Conservation (phyloP, 2,329 filamentous ascomycete species). For the Ascochyta rabiei region DNA sequence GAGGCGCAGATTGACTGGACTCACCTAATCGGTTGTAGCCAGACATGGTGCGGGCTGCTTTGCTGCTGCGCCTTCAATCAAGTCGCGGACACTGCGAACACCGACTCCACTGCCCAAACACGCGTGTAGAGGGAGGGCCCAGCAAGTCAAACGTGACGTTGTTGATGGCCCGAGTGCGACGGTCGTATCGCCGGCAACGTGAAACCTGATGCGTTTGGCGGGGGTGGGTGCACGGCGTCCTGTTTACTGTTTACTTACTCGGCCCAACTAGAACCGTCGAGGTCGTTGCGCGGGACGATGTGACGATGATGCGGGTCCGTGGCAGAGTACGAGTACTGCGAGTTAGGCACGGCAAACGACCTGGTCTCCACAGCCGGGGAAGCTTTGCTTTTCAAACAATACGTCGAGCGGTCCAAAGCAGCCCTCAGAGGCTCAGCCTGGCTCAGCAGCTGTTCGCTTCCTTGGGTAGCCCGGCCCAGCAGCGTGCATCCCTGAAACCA, state of each 20-base stretch:
- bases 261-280: neutral
- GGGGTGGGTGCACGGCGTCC: slow-evolving; percentile 25
- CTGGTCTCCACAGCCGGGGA: slow-evolving; percentile 12
- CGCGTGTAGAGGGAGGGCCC: slow-evolving; percentile 18
- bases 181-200: slow-evolving; percentile 24
- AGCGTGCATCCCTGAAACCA: slow-evolving; percentile 15
- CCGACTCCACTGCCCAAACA: slow-evolving; percentile 26
- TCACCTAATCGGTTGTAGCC: slow-evolving; percentile 47
- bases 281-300: slow-evolving; percentile 19
- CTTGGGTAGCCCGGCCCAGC: slow-evolving; percentile 17
- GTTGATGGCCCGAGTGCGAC: slow-evolving; percentile 26
- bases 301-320: slow-evolving; percentile 16
- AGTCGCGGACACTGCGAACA: slow-evolving; percentile 25
- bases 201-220: slow-evolving; percentile 43
- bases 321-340: slow-evolving; percentile 3
- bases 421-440: slow-evolving; percentile 9
- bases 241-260: slow-evolving; percentile 32
- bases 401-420: slow-evolving; percentile 1
- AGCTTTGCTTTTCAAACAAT: slow-evolving; percentile 10
- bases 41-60: slow-evolving; percentile 33
- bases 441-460: slow-evolving; percentile 4
- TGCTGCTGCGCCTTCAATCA: slow-evolving; percentile 34
- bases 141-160: slow-evolving; percentile 22
- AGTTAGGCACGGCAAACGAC: neutral
- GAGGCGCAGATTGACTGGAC: slow-evolving; percentile 24